These are phyloP conservation scores for Aureobasidium sp. DNA, from an alignment of 2,329 filamentous ascomycete species.

Conservation along the genomic window DNA sequence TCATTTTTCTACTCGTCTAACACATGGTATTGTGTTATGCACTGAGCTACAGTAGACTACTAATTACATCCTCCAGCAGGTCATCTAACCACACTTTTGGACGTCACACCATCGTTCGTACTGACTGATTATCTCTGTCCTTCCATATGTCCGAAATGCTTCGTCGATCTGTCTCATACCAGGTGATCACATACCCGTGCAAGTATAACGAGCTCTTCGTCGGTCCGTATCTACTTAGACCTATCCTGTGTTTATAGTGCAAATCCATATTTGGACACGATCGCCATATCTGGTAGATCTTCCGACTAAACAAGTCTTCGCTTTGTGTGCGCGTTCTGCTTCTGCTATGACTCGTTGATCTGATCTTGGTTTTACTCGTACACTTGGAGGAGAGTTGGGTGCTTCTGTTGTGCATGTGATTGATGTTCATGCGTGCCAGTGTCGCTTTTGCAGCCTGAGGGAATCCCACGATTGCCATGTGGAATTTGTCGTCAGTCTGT, in stretches of 20 bases:
- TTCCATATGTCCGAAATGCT: background rate
- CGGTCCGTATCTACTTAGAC: background rate
- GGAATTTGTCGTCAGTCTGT: background rate
- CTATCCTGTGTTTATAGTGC: background rate
- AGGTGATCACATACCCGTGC: background rate
- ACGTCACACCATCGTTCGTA: background rate
- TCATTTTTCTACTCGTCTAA: background rate
- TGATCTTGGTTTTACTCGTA: background rate
- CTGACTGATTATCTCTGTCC: background rate
- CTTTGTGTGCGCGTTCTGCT: background rate
- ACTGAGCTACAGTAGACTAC: background rate
- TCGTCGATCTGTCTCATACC: background rate
- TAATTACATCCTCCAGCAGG: background rate
- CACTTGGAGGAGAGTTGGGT: background rate
- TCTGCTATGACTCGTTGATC: background rate
- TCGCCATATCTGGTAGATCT: background rate
- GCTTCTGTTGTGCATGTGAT: background rate
- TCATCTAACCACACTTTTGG: background rate
- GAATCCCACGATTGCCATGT: background rate
- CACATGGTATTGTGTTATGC: background rate
- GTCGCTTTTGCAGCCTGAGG: background rate
- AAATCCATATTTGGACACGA: background rate
- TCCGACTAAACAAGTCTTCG: background rate
- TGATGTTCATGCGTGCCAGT: background rate
- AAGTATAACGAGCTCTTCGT: background rate